A percentile compares a stretch with the other conserved stretches of the same genome.
phyloP scores from a whole-genome alignment of 2,329 filamentous ascomycete species.

The Talaromyces sp. region DNA sequence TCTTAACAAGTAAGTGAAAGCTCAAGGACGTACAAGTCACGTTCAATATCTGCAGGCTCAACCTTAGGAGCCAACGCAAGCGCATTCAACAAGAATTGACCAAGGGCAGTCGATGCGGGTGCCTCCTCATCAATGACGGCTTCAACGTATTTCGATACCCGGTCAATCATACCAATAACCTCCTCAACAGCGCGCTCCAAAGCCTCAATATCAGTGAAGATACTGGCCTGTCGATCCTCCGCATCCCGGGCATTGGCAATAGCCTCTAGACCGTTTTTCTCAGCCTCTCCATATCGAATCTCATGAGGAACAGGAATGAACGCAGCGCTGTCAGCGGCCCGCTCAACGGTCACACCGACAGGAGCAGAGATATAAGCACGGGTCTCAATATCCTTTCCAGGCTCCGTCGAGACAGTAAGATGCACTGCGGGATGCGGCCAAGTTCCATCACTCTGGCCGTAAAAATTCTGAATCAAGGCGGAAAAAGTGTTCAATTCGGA shows the following conservation, averaged over 20 bases:
- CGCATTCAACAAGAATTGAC: constrained; percentile 92
- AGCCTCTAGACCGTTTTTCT: constrained; percentile 75
- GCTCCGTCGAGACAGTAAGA: constrained; percentile 86
- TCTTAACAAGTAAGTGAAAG: neutral
- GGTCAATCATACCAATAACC: constrained; percentile 84
- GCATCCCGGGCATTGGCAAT: constrained; percentile 77
- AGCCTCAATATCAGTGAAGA: constrained; percentile 86
- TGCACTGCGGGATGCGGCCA: constrained; percentile 97
- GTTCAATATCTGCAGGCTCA: constrained; percentile 82
- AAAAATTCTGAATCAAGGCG: constrained; percentile 99
- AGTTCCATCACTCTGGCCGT: constrained; percentile 94
- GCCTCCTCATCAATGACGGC: constrained; percentile 86
- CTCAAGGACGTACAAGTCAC: constrained; percentile 69
- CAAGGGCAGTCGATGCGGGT: constrained; percentile 83
- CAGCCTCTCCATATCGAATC: constrained; percentile 80
- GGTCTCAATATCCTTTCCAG: constrained; percentile 84
- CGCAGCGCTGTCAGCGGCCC: constrained; percentile 90
- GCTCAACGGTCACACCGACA: constrained; percentile 90
- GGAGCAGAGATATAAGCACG: constrained; percentile 94
- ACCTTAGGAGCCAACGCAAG: constrained; percentile 94
- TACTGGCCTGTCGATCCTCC: constrained; percentile 69
- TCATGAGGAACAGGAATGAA: constrained; percentile 98
- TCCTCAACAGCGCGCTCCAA: constrained; percentile 83
- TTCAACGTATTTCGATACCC: constrained; percentile 87
- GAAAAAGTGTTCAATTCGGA: constrained; percentile 98